Evolutionary conservation across 148 eudicot species (phyloP), one percentile per base, ranked within the genome.

Genomic region (Rhododendron ovatum): DNA sequence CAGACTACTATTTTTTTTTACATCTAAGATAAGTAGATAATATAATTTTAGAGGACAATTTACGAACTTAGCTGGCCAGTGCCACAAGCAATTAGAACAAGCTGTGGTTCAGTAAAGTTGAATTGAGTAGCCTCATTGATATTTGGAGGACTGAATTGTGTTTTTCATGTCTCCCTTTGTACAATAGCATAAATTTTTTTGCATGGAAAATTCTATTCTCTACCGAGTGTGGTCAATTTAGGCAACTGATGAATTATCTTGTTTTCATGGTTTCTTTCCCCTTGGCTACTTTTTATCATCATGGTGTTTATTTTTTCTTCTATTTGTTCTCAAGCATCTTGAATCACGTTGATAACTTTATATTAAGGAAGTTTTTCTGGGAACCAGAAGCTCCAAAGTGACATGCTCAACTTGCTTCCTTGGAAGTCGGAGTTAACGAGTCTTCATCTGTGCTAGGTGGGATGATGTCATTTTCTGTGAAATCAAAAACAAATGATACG

Each of bases 381-480:
- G 57, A 79, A 47, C 9, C 35, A 48, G 17, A 24, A 79, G 57
- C 55, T 79, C 57, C 82, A 48, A 12, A 79, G 30, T 79, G 12
- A 48, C 1, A 22, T 28, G 14, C 17, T 18, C 47, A 37, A 18
- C n/a, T 78, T 48, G 20, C 24, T 80, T 80, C 35, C 41, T 80
- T 51, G 30, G 45, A 73, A 14, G 7, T 65, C 2, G 12, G 71
- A 37, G 47, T 59, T 84, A 84, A 74, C 12, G 10, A 35, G 15
- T 74, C 57, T 76, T 65, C 37, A 51, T 83, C 28, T 88, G 28
- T 83, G 65, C 78, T 87, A 97, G 99, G 99, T 87, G 99, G 98
- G 65, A 97, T 97, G 98, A 93, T 97, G 96, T 95, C 99, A 41
- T 89, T 97, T 80, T 90, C 77, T 90, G 99, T 97, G 84, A 92